Base-by-base conservation (phyloP, 78 protist species). In the Corallochytrium limacisporum region DNA sequence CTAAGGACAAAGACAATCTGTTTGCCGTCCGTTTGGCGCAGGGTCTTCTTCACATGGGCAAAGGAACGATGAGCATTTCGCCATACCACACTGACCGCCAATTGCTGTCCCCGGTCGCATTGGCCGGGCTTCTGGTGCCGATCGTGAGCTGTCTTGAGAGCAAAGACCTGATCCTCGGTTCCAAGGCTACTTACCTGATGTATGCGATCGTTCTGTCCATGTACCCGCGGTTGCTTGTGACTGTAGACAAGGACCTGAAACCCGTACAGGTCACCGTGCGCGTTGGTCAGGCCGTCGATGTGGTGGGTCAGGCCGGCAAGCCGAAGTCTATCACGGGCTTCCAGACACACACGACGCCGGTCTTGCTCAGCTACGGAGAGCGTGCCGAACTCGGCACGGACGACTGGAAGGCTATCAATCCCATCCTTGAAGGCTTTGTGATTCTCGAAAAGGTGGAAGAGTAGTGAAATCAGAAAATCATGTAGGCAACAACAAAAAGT, bases 291-390 rank as follows among this genome's bases (percentile, higher is more conserved):
- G 86, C 89, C 40, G 91, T 90, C n/a, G 91, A 90, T 48, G 70
- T 71, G 28, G 88, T 79, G 33, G 92, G 89, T 31, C 88, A 72
- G n/a, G 89, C 90, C 0, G 91, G 89, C 42, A 76, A 80, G 67
- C 99, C 99, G 20, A 91, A 88, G 78, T 71, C 93, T 22, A 93
- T 96, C 84, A 94, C 99, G 0, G 99, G 99, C 28, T 94, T 96
- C 81, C 97, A 91, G 67, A 96, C 99, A 3, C 97, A 94, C 72
- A 79, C 75, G 13, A 88, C 99, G 6, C 99, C 99, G 24, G 99
- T 96, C n/a, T 76, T 96, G 50, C 59, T 94, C 5, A 86, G 59
- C 15, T 49, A 46, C 28, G 81, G 81, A 16, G 96, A 94, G 60
- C 77, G 98, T 13, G 97, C 98, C 5, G 98, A 96, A 66, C 72